phyloP scores from a whole-genome alignment of 2,329 filamentous ascomycete species.

The Diaporthe vexans region DNA sequence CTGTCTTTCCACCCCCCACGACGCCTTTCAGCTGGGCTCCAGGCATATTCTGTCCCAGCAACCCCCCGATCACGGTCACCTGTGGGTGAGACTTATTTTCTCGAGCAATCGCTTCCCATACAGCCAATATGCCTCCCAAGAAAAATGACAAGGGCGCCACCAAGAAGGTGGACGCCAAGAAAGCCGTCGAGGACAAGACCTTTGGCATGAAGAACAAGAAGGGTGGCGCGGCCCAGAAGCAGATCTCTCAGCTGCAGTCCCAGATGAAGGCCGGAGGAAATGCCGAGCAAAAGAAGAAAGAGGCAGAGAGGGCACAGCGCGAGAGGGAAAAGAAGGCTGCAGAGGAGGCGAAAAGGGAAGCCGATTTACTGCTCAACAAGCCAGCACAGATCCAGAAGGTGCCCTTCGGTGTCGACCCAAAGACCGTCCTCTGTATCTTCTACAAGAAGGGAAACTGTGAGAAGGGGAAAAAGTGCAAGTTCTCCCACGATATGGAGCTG shows the following conservation, averaged over 20 bases:
- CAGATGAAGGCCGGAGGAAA: slow-evolving; percentile 81
- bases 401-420: slow-evolving; percentile 96
- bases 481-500: slow-evolving; percentile 89
- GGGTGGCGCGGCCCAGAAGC: slow-evolving; percentile 88
- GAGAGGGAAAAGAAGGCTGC: slow-evolving; percentile 93
- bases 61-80: not conserved
- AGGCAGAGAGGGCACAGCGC: slow-evolving; percentile 74
- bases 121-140: slow-evolving; percentile 79
- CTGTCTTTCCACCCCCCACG: not conserved
- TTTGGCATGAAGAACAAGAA: slow-evolving; percentile 99
- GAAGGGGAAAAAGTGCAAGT: slow-evolving; percentile 98
- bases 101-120: not conserved
- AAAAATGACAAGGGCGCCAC: slow-evolving; percentile 65
- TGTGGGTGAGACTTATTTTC: not conserved
- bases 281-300: slow-evolving; percentile 89
- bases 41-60: slow-evolving; percentile 10
- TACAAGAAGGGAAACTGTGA: slow-evolving; percentile 98
- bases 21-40: slow-evolving; percentile 16
- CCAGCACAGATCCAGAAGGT: slow-evolving; percentile 98
- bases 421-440: slow-evolving; percentile 96
- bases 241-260: slow-evolving; percentile 86
- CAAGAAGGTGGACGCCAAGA: slow-evolving; percentile 70
- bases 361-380: slow-evolving; percentile 86
- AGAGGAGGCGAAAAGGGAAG: slow-evolving; percentile 85
- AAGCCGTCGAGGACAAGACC: slow-evolving; percentile 90